Evolutionary conservation across 495 filamentous ascomycete species (phyloP), one percentile per base, ranked within the genome.

Genomic region (Tuber magnatum): DNA sequence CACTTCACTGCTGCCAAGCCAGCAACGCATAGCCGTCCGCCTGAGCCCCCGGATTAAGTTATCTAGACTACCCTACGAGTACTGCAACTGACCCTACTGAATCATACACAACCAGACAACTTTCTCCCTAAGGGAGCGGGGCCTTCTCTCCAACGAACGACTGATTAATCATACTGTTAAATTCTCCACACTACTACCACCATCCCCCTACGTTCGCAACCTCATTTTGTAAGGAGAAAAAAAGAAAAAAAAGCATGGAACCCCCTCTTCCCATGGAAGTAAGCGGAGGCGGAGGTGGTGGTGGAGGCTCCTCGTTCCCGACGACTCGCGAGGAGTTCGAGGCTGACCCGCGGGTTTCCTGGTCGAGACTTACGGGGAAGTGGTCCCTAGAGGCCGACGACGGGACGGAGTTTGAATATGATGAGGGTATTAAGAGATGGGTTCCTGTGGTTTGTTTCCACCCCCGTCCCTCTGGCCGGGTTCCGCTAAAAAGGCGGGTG

Each of bases 371-470:
- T 72, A 91, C 94, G 83, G 86, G 89, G 76, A 94, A 92, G 81
- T 94, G 90, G 84, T 88, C 94, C 38, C 88, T 96, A 0, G 94
- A 97, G 73, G 90, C 92, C 40, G 93, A 94, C 24, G 90, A 94
- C 83, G 94, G 93, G 35, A 86, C 89, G 71, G 94, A 97, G 81
- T 97, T 90, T 84, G 91, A 93, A 80, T 97, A 88, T 84, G 90
- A 95, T 83, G 85, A 86, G 18, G 87, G 83, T 20, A 81, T 91
- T 74, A 90, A 89, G 85, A 88, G 92, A 84, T 98, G 94, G 94
- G 87, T 94, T 70, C 89, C 90, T 72, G 87, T 89, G 79, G 88
- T 93, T 87, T 82, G 87, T 80, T 74, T 73, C 43, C 69, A 20
- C 38, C 32, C 28, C 28, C 28, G 28, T 28, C 69, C 16, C 69